Conservation (phyloP, 345 rosid species). For the Eucalyptus dawsonii region DNA sequence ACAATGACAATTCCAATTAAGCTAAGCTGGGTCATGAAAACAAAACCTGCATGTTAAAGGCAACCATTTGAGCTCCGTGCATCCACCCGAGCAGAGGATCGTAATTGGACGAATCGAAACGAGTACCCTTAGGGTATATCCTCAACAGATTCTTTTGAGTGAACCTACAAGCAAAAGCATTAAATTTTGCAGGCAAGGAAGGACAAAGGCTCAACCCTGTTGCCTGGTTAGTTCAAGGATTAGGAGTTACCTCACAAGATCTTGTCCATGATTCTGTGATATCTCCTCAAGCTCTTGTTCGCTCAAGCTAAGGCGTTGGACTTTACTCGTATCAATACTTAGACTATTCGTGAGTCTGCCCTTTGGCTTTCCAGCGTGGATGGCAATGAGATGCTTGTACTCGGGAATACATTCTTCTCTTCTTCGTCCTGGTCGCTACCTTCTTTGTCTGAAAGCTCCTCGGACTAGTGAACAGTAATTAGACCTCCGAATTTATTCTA, state of each 20-base stretch:
- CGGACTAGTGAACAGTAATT: not conserved
- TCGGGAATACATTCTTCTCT: slow-evolving; percentile 6
- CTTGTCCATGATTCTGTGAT: slow-evolving; percentile 16
- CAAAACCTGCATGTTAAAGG: slow-evolving; percentile 89
- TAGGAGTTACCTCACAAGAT: slow-evolving; percentile 28
- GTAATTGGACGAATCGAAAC: slow-evolving; percentile 73
- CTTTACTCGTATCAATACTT: slow-evolving; percentile 25
- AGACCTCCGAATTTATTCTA: not conserved
- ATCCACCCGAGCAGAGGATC: slow-evolving; percentile 76
- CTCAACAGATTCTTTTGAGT: slow-evolving; percentile 65
- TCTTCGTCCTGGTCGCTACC: slow-evolving; percentile 7
- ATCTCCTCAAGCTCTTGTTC: slow-evolving; percentile 55
- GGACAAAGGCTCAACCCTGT: not conserved
- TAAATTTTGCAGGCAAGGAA: not conserved
- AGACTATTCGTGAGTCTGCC: slow-evolving; percentile 29
- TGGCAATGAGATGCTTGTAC: slow-evolving; percentile 53
- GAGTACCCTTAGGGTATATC: slow-evolving; percentile 66
- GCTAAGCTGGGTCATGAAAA: not conserved
- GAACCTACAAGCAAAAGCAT: slow-evolving; percentile 24
- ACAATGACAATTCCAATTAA: not conserved
- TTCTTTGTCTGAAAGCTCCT: slow-evolving; percentile 9
- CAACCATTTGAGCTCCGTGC: slow-evolving; percentile 99
- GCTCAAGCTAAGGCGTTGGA: slow-evolving; percentile 56
- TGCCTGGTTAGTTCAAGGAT: not conserved
- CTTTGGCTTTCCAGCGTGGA: slow-evolving; percentile 63